These are phyloP conservation scores for Penicillium sp. DNA, from an alignment of 2,329 filamentous ascomycete genomes.

Conservation along the genomic window DNA sequence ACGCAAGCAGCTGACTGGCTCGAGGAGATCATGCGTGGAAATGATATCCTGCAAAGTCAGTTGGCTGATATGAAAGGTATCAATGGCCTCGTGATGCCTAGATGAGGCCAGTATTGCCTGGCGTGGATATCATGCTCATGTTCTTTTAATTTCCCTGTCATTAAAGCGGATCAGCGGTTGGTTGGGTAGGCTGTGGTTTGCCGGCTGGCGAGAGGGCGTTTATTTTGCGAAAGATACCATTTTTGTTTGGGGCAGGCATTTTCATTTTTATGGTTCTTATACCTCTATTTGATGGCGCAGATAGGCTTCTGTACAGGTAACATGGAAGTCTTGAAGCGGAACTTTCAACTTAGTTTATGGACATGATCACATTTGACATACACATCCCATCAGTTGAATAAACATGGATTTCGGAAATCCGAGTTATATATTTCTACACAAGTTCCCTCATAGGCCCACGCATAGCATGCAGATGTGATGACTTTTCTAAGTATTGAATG, in stretches of 20 bases:
- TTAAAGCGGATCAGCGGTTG: constrained; percentile 27
- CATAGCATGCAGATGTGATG: too few species aligned
- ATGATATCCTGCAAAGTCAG: constrained; percentile 59
- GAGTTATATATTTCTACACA: too few species aligned
- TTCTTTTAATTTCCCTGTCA: constrained; percentile 4
- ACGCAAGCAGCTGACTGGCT: constrained; percentile 74
- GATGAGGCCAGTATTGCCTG: constrained; percentile 24
- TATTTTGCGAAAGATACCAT: constrained; percentile 18
- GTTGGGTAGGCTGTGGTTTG: constrained; percentile 19
- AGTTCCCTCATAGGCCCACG: too few species aligned
- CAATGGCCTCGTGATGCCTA: constrained; percentile 38
- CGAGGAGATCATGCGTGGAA: constrained; percentile 69
- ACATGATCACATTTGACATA: too few species aligned
- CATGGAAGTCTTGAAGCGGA: background rate
- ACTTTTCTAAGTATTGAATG: too few species aligned
- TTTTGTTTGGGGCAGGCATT: constrained; percentile 1
- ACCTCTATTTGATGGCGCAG: background rate
- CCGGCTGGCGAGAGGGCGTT: constrained; percentile 24
- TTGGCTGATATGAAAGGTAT: constrained; percentile 49
- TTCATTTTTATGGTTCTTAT: background rate
- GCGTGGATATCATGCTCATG: constrained; percentile 22
- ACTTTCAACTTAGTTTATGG: background rate
- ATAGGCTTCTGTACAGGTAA: background rate
- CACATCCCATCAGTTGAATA: too few species aligned
- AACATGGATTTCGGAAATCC: too few species aligned